Evolutionary conservation across 2,329 filamentous ascomycete genomes (phyloP).

Genomic region (Pyrenochaeta sp.): DNA sequence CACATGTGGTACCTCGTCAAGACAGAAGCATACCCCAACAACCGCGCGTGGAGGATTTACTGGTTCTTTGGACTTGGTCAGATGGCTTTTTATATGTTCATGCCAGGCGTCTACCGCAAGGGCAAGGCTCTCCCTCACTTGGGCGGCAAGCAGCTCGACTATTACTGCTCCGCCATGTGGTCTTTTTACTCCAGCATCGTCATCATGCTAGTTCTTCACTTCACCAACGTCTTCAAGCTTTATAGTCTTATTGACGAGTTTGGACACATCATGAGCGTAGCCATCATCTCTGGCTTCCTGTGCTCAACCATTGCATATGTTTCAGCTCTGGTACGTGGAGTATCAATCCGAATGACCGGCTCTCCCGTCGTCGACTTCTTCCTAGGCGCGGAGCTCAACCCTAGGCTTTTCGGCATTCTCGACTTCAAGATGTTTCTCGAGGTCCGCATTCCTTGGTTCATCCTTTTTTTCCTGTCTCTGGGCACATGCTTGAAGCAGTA

Average conservation of each 20-base stretch:
- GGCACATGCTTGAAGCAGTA: slow-evolving; percentile 83
- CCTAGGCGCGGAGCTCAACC: slow-evolving; percentile 88
- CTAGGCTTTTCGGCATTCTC: slow-evolving; percentile 81
- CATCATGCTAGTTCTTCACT: slow-evolving; percentile 76
- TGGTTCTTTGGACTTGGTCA: slow-evolving; percentile 93
- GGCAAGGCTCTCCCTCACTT: slow-evolving; percentile 87
- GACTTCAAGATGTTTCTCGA: slow-evolving; percentile 98
- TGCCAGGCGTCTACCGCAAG: slow-evolving; percentile 87
- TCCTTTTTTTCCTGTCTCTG: slow-evolving; percentile 79
- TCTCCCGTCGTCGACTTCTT: slow-evolving; percentile 86
- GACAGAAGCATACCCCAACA: slow-evolving; percentile 82
- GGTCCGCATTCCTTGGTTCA: slow-evolving; percentile 91
- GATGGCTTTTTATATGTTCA: slow-evolving; percentile 79
- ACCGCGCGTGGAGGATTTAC: slow-evolving; percentile 90
- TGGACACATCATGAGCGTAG: slow-evolving; percentile 88
- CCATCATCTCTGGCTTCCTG: slow-evolving; percentile 87
- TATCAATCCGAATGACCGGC: slow-evolving; percentile 91
- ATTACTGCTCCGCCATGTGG: slow-evolving; percentile 91
- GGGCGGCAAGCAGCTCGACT: slow-evolving; percentile 84
- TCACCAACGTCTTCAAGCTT: slow-evolving; percentile 83
- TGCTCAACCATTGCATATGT: slow-evolving; percentile 86
- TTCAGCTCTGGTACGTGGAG: slow-evolving; percentile 81
- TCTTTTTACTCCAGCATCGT: slow-evolving; percentile 88
- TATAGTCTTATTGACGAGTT: slow-evolving; percentile 96
- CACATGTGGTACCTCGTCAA: slow-evolving; percentile 79